Evolutionary conservation across 169 alveolate species (phyloP).

Genomic region (Miamiensis avidus): DNA sequence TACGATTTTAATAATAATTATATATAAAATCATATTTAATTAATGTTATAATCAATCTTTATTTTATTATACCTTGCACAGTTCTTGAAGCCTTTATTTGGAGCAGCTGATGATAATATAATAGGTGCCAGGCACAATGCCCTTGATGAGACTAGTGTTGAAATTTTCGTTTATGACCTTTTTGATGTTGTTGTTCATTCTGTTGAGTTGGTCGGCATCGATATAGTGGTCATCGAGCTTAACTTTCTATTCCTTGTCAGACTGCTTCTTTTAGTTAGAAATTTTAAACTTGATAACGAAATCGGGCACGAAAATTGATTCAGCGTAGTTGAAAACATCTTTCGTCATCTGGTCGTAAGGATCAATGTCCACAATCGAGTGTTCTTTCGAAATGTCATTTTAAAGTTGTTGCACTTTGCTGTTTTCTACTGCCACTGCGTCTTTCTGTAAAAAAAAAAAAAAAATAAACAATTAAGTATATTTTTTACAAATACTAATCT

Average conservation of each 20-base stretch:
- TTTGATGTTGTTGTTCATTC: neutral
- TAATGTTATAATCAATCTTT: constrained; percentile 7
- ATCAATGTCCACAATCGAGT: too few relatives aligned
- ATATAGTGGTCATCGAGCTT: neutral
- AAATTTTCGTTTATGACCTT: constrained; percentile 4
- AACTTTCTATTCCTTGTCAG: neutral
- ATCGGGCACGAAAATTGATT: neutral
- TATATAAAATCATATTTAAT: neutral
- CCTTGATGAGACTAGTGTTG: constrained; percentile 1
- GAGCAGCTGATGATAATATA: neutral
- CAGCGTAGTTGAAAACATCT: neutral
- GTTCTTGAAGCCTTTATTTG: neutral
- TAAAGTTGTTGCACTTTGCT: too few relatives aligned
- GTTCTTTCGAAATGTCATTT: too few relatives aligned
- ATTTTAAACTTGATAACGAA: neutral
- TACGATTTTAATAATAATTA: neutral
- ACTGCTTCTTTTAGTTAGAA: neutral
- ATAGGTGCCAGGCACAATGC: neutral
- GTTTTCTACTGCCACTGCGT: too few relatives aligned
- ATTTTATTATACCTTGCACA: neutral
- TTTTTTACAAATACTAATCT: too few relatives aligned
- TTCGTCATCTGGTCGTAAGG: too few relatives aligned
- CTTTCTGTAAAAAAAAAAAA: too few relatives aligned
- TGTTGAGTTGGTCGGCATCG: neutral
- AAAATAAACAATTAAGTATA: too few relatives aligned